A percentile compares a stretch with the other conserved stretches of the same genome.
These are phyloP conservation scores for Sporothrix mexicana DNA, from an alignment of 2,329 filamentous ascomycete species.

Conservation along the genomic window DNA sequence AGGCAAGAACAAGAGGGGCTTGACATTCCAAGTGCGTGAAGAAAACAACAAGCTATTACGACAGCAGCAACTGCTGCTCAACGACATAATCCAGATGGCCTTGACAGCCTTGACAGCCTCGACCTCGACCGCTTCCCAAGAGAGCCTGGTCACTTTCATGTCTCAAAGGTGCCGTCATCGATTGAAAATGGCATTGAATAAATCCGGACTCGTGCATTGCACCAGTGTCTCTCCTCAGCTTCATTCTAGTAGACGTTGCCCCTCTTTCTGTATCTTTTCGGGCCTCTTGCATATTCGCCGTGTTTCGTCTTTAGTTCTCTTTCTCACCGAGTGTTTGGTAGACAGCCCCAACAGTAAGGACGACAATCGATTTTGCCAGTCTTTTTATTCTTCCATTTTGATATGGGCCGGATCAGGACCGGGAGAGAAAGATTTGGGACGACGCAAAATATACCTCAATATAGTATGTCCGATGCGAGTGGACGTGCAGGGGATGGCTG, in stretches of 20 bases:
- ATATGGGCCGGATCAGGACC: no score
- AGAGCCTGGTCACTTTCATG: background rate
- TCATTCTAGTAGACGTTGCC: background rate
- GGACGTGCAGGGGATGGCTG: background rate
- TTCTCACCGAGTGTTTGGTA: no score
- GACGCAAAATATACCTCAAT: background rate
- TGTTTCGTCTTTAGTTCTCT: background rate
- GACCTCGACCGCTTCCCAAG: background rate
- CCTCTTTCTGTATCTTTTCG: background rate
- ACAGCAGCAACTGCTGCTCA: background rate
- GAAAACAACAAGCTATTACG: background rate
- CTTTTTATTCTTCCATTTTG: background rate
- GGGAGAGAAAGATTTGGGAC: background rate
- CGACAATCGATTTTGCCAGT: background rate
- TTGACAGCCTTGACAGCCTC: background rate
- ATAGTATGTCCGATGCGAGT: background rate
- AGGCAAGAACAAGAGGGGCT: conserved; percentile 12
- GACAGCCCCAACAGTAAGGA: background rate
- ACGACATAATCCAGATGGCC: background rate
- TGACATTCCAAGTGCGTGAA: background rate
- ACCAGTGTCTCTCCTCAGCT: conserved; percentile 8
- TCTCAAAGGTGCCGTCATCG: conserved; percentile 1
- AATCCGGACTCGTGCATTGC: no score
- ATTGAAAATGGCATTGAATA: no score
- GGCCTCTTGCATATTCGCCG: conserved; percentile 3